These are phyloP conservation scores for Colletotrichum horii DNA, from an alignment of 2,329 filamentous ascomycete species.

Conservation along the genomic window DNA sequence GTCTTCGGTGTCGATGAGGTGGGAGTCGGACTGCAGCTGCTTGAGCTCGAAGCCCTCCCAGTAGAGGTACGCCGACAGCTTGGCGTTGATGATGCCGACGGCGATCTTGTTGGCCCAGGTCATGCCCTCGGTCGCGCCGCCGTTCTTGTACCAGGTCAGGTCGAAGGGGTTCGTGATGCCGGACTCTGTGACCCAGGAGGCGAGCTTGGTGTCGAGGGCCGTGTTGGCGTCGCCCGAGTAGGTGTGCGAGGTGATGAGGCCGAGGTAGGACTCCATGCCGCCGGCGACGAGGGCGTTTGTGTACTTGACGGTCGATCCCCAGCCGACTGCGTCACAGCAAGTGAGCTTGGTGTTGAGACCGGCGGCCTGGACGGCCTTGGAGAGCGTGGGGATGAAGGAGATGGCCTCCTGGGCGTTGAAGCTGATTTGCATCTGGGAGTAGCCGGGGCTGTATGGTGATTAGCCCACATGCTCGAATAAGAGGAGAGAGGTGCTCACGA, in stretches of 20 bases:
- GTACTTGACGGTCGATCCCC: constrained; percentile 40
- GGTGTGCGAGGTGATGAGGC: constrained; percentile 43
- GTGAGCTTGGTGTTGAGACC: constrained; percentile 26
- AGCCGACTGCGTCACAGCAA: constrained; percentile 45
- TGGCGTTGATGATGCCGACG: constrained; percentile 50
- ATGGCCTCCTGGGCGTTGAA: constrained; percentile 29
- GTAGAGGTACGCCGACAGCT: constrained; percentile 58
- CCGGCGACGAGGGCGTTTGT: constrained; percentile 38
- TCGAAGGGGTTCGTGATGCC: constrained; percentile 49
- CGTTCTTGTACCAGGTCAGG: constrained; percentile 51
- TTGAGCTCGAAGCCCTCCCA: constrained; percentile 52
- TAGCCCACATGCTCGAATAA: fast-evolving
- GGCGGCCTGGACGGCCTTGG: neutral
- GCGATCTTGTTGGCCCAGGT: constrained; percentile 62
- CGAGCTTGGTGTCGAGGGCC: constrained; percentile 43
- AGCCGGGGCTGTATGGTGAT: constrained; percentile 30
- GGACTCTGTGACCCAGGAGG: constrained; percentile 58
- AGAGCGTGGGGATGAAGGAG: constrained; percentile 20
- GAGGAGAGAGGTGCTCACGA: neutral
- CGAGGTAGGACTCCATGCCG: constrained; percentile 34
- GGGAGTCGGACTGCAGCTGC: constrained; percentile 29
- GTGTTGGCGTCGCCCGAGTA: constrained; percentile 44
- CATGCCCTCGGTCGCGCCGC: constrained; percentile 54
- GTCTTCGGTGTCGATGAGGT: constrained; percentile 32
- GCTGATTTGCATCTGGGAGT: constrained; percentile 41